Conservation (phyloP, 1,284 basidiomycete genomes). For the Bondarzewia mesenterica region DNA sequence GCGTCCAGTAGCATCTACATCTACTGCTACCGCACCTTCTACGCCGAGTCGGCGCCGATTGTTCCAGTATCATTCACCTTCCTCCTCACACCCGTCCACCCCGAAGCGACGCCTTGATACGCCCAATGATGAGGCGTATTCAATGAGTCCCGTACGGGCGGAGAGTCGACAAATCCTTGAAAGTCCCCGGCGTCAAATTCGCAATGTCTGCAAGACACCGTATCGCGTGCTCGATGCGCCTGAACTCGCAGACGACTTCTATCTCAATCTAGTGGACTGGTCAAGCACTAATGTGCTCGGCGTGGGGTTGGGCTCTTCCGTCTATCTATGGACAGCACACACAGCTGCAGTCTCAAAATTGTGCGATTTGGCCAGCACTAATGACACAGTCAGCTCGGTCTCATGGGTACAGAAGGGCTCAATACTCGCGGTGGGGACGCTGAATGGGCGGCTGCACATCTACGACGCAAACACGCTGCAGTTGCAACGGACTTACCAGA, state of each 20-base stretch:
- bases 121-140: slow-evolving; percentile 80
- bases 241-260: slow-evolving; percentile 96
- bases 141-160: slow-evolving; percentile 83
- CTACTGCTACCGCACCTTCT: slow-evolving; percentile 32
- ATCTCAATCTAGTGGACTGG: slow-evolving; percentile 98
- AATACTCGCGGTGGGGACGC: slow-evolving; percentile 88
- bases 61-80: slow-evolving; percentile 62
- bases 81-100: slow-evolving; percentile 45
- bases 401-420: slow-evolving; percentile 92
- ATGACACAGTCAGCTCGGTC: slow-evolving; percentile 76
- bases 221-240: slow-evolving; percentile 98
- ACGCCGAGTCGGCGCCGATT: slow-evolving; percentile 41
- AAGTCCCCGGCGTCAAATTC: slow-evolving; percentile 73
- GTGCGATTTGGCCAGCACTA: slow-evolving; percentile 63
- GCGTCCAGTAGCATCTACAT: slow-evolving; percentile 30
- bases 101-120: slow-evolving; percentile 62
- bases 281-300: slow-evolving; percentile 90
- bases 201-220: slow-evolving; percentile 89
- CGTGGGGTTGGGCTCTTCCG: slow-evolving; percentile 86
- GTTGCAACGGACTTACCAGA: slow-evolving; percentile 78
- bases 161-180: slow-evolving; percentile 81
- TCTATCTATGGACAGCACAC: slow-evolving; percentile 96
- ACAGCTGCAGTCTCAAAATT: slow-evolving; percentile 89
- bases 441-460: slow-evolving; percentile 83
- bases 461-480: slow-evolving; percentile 86